These are phyloP conservation scores for Anisogramma anomala DNA, from an alignment of 2,329 filamentous ascomycete species.

Conservation along the genomic window DNA sequence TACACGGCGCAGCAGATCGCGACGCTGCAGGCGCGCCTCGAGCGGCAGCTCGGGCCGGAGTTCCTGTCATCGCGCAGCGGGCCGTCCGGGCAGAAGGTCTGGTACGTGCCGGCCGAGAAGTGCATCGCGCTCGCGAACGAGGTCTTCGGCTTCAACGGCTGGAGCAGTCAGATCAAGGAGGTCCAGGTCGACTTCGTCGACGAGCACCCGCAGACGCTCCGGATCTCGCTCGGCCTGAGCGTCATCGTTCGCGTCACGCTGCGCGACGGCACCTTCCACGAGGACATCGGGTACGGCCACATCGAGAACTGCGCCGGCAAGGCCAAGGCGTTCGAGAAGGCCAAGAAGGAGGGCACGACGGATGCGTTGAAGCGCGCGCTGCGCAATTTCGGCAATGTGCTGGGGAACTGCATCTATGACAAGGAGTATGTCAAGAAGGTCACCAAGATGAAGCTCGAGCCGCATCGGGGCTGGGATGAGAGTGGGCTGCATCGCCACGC, in stretches of 20 bases:
- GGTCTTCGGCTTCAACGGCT: slow-evolving; percentile 94
- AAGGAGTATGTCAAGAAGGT: slow-evolving; percentile 86
- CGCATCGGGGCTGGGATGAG: slow-evolving; percentile 62
- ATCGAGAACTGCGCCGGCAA: slow-evolving; percentile 96
- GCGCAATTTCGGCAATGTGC: slow-evolving; percentile 85
- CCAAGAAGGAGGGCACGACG: slow-evolving; percentile 95
- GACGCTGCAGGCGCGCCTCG: slow-evolving; percentile 71
- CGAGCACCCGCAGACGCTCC: slow-evolving; percentile 65
- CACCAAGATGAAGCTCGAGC: slow-evolving; percentile 73
- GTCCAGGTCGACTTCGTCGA: slow-evolving; percentile 94
- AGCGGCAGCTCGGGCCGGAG: slow-evolving; percentile 90
- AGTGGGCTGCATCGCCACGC: slow-evolving; percentile 71
- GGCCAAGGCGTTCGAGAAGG: slow-evolving; percentile 92
- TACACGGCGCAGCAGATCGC: slow-evolving; percentile 89
- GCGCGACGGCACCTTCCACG: slow-evolving; percentile 89
- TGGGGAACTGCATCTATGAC: slow-evolving; percentile 98
- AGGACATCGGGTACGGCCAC: slow-evolving; percentile 93
- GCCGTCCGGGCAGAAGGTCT: slow-evolving; percentile 72
- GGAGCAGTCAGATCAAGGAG: slow-evolving; percentile 92
- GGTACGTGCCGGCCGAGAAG: slow-evolving; percentile 94
- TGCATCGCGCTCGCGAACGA: slow-evolving; percentile 91
- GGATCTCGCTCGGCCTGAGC: slow-evolving; percentile 73
- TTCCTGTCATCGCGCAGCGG: slow-evolving; percentile 84
- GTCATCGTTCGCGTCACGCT: slow-evolving; percentile 86
- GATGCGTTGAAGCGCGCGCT: slow-evolving; percentile 84